Conservation (phyloP, 1,284 basidiomycete genomes). For the Cystobasidium slooffiae region DNA sequence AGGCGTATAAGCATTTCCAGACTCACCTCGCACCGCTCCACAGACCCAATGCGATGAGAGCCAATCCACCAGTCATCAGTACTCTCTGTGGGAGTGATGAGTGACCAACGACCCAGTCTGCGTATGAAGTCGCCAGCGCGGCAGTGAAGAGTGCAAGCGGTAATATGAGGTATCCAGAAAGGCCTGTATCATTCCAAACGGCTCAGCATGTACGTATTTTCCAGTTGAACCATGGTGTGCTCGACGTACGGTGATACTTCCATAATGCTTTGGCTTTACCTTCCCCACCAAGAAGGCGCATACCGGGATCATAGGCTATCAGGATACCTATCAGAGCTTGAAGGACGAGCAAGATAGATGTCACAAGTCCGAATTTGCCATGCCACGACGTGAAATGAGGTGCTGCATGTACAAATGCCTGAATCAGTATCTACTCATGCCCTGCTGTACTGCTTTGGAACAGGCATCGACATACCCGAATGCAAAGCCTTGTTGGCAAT, state of each 20-base stretch:
- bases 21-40: constrained; percentile 34
- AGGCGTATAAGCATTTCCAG: too few species aligned
- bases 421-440: not conserved
- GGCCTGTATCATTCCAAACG: not conserved
- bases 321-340: constrained; percentile 49
- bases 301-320: constrained; percentile 46
- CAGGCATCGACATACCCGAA: constrained; percentile 36
- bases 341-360: constrained; percentile 37
- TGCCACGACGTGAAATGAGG: constrained; percentile 50
- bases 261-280: constrained; percentile 46
- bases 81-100: constrained; percentile 35
- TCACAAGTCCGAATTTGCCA: constrained; percentile 46
- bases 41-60: constrained; percentile 37
- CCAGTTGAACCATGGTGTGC: too few species aligned
- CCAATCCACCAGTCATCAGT: constrained; percentile 44
- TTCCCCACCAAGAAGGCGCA: constrained; percentile 45
- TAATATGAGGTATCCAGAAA: constrained; percentile 49
- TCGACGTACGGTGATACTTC: constrained; percentile 50
- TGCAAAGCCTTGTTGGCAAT: constrained; percentile 50
- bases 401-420: constrained; percentile 27
- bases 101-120: constrained; percentile 49
- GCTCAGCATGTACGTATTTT: not conserved
- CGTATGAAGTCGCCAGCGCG: constrained; percentile 45
- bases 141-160: constrained; percentile 47
- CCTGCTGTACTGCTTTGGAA: not conserved